Base-by-base conservation (phyloP, 176 grass and related monocot genomes). In the Otatea glauca region DNA sequence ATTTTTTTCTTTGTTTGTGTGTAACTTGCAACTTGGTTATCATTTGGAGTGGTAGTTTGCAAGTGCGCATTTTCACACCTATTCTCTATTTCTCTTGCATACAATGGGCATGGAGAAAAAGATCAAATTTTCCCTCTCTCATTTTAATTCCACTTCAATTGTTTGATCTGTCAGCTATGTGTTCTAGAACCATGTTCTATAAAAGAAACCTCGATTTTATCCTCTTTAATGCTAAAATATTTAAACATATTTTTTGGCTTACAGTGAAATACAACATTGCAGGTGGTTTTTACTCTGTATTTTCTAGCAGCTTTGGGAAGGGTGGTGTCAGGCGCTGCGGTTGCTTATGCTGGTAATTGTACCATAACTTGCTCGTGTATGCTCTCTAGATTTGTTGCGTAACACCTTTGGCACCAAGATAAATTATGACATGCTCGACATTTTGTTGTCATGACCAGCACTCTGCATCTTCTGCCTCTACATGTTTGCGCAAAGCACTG, bases 341-440 rank as follows among this genome's bases (percentile, higher is more conserved):
- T 96, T 89, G 93, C 91, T 42, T 96, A 96, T 79, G 83, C 89
- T 82, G 96, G 96, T 99, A 96, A 95, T 70, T 72, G 42, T 15
- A 70, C 2, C 27, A 24, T 45, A 16, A 60, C 18, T 79, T 70
- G 6, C 55, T 7, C 59, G 1, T 47, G 15, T 45, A 75, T 54
- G 9, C 45, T 14, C 17, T 77, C 85, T 41, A 41, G 5, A 77
- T 65, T 83, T 67, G 1, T 61, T 62, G 9, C 55, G 6, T 64
- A 70, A 86, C 37, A 42, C 34, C 37, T 76, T 58, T 45, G 60
- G 5, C 48, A 45, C 56, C 41, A 67, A 53, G 21, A 45, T 18
- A 43, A 55, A 45, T 47, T 54, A 60, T 29, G 9, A 0, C 17
- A 53, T 60, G 32, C 35, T 78, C 35, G 24, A 65, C 74, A 1